These are phyloP conservation scores for Laguncularia racemosa DNA, from an alignment of 345 rosid genomes.

Conservation along the genomic window DNA sequence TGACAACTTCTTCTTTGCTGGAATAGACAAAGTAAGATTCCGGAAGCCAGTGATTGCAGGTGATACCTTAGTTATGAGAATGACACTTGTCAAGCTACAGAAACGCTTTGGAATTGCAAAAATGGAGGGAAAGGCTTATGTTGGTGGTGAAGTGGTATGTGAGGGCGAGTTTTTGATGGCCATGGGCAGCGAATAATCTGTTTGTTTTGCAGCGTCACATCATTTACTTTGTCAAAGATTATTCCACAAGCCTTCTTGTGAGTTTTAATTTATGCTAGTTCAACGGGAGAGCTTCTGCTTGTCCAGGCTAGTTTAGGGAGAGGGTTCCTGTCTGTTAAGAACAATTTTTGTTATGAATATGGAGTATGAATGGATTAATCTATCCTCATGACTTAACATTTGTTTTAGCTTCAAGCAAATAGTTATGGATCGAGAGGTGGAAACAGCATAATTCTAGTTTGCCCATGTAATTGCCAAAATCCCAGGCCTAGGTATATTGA, in stretches of 20 bases:
- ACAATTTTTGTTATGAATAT: too few species aligned
- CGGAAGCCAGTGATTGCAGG: slow-evolving; percentile 95
- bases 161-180: slow-evolving; percentile 97
- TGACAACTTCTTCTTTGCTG: slow-evolving; percentile 83
- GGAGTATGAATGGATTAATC: too few species aligned
- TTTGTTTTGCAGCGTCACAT: background rate
- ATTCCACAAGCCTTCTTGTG: too few species aligned
- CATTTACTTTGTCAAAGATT: too few species aligned
- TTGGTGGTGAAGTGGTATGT: slow-evolving; percentile 72
- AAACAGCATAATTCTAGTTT: too few species aligned
- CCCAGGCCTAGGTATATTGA: too few species aligned
- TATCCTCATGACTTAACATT: too few species aligned
- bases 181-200: slow-evolving; percentile 33
- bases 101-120: slow-evolving; percentile 90
- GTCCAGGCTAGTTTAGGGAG: too few species aligned
- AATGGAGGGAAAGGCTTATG: slow-evolving; percentile 98
- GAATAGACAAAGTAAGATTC: slow-evolving; percentile 89
- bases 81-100: slow-evolving; percentile 80
- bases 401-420: too few species aligned
- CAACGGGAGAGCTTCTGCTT: background rate
- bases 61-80: slow-evolving; percentile 95
- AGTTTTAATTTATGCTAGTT: slow-evolving; percentile 1
- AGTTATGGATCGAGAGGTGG: too few species aligned
- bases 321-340: too few species aligned
- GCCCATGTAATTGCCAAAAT: too few species aligned